Evolutionary conservation across 805 yeast species (phyloP), one percentile per base, ranked within the genome.

Genomic region (Wickerhamia fluorescens): DNA sequence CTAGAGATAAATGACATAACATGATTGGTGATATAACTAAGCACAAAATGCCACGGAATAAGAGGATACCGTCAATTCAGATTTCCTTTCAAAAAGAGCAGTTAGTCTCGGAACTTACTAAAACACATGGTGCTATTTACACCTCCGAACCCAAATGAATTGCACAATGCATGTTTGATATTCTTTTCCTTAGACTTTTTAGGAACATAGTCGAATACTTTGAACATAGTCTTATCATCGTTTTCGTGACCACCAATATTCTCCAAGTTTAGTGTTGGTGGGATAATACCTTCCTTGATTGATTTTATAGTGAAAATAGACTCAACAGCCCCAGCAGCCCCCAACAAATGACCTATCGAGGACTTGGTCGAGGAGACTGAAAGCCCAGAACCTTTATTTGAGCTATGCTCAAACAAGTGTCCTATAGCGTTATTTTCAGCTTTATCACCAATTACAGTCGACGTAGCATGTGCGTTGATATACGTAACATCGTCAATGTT

Each of bases 91-190:
- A n/a, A n/a, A n/a, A n/a, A n/a, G n/a, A n/a, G n/a, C n/a, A n/a
- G n/a, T n/a, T n/a, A n/a, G n/a, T n/a, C n/a, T n/a, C n/a, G 15
- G 28, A 34, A 51, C 28, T 45, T 51, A 2, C 45, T 37, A 29
- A 78, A 71, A 24, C 77, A 66, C 2, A 92, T 46, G 2, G 94
- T 70, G 5, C 94, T 79, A 53, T 92, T 92, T 4, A 94, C 85
- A 6, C 99, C 99, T 6, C 99, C 99, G 59, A 92, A 92, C 1
- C 98, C 99, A 58, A 94, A 89, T 43, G 96, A 85, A 47, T 92
- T 92, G 27, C 86, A 74, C 42, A 92, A 37, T 0, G 89, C 96
- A 38, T 71, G 66, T 3, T 68, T 45, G 4, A 82, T 49, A 2
- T 51, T 43, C 14, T 51, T 61, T 9, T 41, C 28, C 24, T 59